Evolutionary conservation across 148 eudicot species (phyloP), one percentile per base, ranked within the genome.

Genomic region (Amaranthus hypochondriacus): DNA sequence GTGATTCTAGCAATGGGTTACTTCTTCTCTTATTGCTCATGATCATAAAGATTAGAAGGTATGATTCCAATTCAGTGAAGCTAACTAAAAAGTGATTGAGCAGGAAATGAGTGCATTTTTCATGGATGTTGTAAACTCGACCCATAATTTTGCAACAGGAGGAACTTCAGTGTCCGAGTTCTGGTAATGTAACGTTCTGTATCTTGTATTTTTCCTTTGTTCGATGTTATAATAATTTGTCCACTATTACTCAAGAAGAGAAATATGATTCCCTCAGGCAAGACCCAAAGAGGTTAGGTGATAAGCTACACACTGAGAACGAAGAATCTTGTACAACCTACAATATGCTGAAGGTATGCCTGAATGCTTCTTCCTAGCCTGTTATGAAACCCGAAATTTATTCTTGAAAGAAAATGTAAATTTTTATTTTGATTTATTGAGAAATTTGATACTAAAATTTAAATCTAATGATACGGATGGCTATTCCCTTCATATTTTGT

Each of bases 281-380:
- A 6, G 92, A 92, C 61, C 96, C 96, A n/a, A 92, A 79, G 63
- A 81, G 98, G 74, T 65, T 92, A 79, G 98, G 86, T 56, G 78
- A 71, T 75, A 75, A 77, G 68, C 81, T 95, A 70, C 55, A 74
- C 9, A 82, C 88, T 8, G 97, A 95, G 77, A 85, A 81, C 75
- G 93, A 87, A 83, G 98, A 95, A 84, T 88, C 97, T 3, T 95
- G 98, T 69, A 88, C 97, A 54, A 92, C 97, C 14, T 92, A 90
- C 79, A 95, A 95, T 72, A 90, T 95, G 97, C 87, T 95, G 48
- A 95, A 95, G 96, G 98, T 90, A 49, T 28, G 48, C 8, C 2
- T 28, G 1, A 21, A 65, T 68, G 39, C 39, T 2, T 9, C 42
- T 39, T 73, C 62, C 71, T 5, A 13, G 39, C 5, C 11, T 18